Evolutionary conservation across 208 protist genomes (phyloP).

Genomic region (Trypanosoma conorhini): DNA sequence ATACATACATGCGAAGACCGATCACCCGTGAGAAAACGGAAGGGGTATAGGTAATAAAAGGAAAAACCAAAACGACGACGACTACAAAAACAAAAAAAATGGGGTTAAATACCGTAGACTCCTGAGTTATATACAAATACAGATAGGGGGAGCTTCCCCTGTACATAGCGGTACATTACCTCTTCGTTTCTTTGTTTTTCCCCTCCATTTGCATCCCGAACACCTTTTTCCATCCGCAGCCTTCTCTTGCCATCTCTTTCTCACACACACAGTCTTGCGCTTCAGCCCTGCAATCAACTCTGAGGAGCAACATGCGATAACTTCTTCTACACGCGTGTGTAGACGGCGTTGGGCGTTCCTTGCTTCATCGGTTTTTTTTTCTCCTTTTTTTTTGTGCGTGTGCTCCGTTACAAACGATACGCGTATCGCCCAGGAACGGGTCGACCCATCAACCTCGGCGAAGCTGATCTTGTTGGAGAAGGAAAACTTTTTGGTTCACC

Average conservation of each 20-base stretch:
- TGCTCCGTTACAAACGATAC: slow-evolving; percentile 2
- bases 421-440: slow-evolving; percentile 22
- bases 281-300: not conserved
- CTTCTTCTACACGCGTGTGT: not conserved
- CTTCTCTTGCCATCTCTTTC: not conserved
- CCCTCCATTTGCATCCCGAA: not conserved
- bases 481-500: not conserved
- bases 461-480: not conserved
- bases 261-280: not conserved
- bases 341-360: not conserved
- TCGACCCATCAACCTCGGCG: not conserved
- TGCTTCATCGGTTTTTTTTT: not conserved
- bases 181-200: not conserved
- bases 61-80: slow-evolving; percentile 3
- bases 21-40: not conserved
- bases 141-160: not conserved
- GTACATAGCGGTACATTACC: not conserved
- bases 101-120: not conserved
- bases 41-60: not conserved
- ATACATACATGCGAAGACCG: slow-evolving; percentile 3
- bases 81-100: slow-evolving; percentile 7
- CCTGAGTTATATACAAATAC: not conserved
- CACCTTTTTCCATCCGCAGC: not conserved
- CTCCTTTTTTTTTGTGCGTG: not conserved
- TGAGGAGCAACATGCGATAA: not conserved